A percentile compares a stretch with the other conserved stretches of the same genome.
These are phyloP conservation scores for Ormosia emarginata DNA, from an alignment of 306 rosid species.

Conservation along the genomic window DNA sequence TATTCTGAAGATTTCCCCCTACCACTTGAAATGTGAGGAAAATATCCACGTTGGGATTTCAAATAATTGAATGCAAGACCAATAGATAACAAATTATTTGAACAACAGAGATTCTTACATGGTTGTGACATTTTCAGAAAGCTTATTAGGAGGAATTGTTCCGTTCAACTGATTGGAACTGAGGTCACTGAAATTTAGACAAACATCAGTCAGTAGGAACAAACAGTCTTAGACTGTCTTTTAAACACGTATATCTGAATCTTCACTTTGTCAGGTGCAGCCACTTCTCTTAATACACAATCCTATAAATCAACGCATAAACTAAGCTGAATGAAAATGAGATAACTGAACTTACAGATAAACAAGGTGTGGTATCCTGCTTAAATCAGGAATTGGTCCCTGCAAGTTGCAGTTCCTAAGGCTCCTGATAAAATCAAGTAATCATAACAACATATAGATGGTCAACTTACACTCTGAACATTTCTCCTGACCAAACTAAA, in stretches of 20 bases:
- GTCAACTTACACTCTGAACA: not conserved
- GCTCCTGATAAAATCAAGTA: slow-evolving; percentile 44
- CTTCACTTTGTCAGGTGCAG: not conserved
- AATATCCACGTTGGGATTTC: too few species aligned
- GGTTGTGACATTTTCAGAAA: too few species aligned
- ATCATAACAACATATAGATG: not conserved
- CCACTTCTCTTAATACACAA: not conserved
- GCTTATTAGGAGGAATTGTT: too few species aligned
- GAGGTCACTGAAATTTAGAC: too few species aligned
- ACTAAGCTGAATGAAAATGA: not conserved
- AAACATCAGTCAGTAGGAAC: too few species aligned
- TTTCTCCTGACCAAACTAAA: not conserved
- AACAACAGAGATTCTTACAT: too few species aligned
- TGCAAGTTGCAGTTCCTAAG: slow-evolving; percentile 63
- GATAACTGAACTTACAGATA: slow-evolving; percentile 44
- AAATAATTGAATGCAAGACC: too few species aligned
- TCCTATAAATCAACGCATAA: not conserved
- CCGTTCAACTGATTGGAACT: too few species aligned
- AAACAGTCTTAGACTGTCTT: not conserved
- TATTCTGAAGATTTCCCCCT: not conserved
- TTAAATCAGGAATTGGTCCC: slow-evolving; percentile 62
- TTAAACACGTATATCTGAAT: not conserved
- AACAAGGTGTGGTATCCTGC: slow-evolving; percentile 35
- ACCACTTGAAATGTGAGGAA: too few species aligned
- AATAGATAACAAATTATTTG: too few species aligned